Percentiles rank a stretch among this genome's conserved stretches.
Conservation (phyloP, 148 eudicot genomes). For the Amaranthus hypochondriacus region DNA sequence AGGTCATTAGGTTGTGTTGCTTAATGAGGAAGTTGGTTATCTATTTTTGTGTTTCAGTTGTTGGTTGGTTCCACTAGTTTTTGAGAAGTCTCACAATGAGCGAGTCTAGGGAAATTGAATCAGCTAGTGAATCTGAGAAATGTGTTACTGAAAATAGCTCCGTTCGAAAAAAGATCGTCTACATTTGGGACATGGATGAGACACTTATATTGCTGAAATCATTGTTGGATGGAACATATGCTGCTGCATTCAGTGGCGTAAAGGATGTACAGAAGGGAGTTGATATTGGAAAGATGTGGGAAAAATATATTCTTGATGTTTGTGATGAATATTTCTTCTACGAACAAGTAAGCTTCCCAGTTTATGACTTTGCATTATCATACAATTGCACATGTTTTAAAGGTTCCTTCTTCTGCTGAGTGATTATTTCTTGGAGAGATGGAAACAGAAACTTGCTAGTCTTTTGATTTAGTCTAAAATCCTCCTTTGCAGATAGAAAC, state of each 20-base stretch:
- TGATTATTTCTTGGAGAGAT: neutral
- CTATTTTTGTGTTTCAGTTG: constrained; percentile 10
- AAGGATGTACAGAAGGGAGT: constrained; percentile 75
- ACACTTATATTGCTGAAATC: constrained; percentile 92
- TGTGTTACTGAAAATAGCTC: constrained; percentile 10
- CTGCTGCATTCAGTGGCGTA: constrained; percentile 56
- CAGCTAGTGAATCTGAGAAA: constrained; percentile 11
- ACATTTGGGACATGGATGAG: constrained; percentile 98
- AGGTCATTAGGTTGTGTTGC: neutral
- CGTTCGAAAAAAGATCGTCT: constrained; percentile 55
- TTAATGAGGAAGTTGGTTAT: neutral
- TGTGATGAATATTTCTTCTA: constrained; percentile 82
- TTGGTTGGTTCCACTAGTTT: neutral
- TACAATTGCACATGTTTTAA: neutral
- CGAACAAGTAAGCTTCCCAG: constrained; percentile 53
- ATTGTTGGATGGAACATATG: constrained; percentile 67
- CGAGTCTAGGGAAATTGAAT: constrained; percentile 21
- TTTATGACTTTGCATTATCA: constrained; percentile 2
- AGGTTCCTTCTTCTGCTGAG: neutral
- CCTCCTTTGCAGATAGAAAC: constrained; percentile 57
- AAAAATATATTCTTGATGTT: constrained; percentile 68
- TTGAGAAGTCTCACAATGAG: constrained; percentile 21
- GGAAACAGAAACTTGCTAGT: neutral
- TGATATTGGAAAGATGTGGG: constrained; percentile 84
- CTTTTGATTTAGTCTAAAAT: neutral